Evolutionary conservation across 2,329 filamentous ascomycete genomes (phyloP).

Genomic region (Ilyonectria sp.): DNA sequence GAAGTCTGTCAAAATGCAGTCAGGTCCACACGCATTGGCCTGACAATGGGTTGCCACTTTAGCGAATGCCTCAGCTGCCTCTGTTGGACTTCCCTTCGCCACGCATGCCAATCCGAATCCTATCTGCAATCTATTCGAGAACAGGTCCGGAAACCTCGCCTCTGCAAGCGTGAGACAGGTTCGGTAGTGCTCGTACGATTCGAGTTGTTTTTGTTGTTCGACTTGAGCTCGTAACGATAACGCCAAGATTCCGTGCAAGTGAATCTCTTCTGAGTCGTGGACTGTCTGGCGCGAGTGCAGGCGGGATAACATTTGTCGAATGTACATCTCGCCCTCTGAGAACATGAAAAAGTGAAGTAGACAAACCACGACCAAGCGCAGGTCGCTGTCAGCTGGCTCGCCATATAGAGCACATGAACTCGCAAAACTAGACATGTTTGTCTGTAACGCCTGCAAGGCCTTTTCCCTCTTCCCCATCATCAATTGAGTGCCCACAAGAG

Average conservation of each 20-base stretch:
- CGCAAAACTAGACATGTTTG: neutral
- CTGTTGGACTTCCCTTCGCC: neutral
- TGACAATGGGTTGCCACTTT: slow-evolving; percentile 1
- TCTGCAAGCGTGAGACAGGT: slow-evolving; percentile 1
- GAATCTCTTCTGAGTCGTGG: slow-evolving; percentile 2
- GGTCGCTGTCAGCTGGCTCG: neutral
- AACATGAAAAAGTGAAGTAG: slow-evolving; percentile 11
- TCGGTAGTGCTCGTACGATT: slow-evolving; percentile 3
- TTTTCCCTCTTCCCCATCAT: neutral
- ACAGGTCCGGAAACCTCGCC: neutral
- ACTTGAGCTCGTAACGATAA: slow-evolving; percentile 1
- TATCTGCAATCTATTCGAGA: neutral
- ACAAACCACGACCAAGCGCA: neutral
- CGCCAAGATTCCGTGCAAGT: slow-evolving; percentile 2
- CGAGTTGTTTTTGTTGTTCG: neutral
- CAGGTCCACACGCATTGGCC: neutral
- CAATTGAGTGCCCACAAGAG: neutral
- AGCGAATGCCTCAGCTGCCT: slow-evolving; percentile 11
- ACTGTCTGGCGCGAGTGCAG: neutral
- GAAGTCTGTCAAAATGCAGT: neutral
- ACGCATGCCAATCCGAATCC: slow-evolving; percentile 8
- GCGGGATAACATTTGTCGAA: slow-evolving; percentile 4
- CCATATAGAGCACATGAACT: neutral
- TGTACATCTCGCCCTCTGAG: slow-evolving; percentile 6
- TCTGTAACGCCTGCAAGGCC: neutral